Evolutionary conservation across 129 eudicot species (phyloP).

Genomic region (Artemisia annua): DNA sequence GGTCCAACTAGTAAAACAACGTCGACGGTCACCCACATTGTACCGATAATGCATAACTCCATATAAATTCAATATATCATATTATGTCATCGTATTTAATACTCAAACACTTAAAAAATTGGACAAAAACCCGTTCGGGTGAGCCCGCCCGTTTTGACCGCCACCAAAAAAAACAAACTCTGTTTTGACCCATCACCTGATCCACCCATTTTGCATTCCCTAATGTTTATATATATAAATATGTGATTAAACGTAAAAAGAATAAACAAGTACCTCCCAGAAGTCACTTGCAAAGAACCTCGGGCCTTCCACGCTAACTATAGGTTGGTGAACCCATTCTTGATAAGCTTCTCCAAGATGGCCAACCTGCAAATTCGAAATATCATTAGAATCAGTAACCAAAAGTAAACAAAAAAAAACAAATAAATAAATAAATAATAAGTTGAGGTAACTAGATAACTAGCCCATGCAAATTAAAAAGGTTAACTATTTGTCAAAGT

Average conservation of each 20-base stretch:
- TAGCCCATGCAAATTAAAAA: not conserved
- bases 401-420: not conserved
- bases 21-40: too few species aligned
- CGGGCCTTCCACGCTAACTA: conserved; percentile 96
- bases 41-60: too few species aligned
- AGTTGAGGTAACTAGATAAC: not conserved
- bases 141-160: too few species aligned
- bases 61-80: too few species aligned
- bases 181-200: too few species aligned
- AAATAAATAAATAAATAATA: too few species aligned
- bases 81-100: too few species aligned
- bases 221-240: not conserved
- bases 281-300: conserved; percentile 86
- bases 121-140: too few species aligned
- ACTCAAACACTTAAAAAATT: too few species aligned
- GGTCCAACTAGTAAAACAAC: too few species aligned
- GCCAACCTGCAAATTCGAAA: conserved; percentile 65
- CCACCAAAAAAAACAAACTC: too few species aligned
- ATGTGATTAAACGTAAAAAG: not conserved
- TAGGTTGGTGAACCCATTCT: conserved; percentile 99
- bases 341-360: conserved; percentile 95
- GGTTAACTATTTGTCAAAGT: not conserved
- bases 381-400: not conserved
- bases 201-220: not conserved
- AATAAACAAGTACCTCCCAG: conserved; percentile 66